phyloP scores from a whole-genome alignment of 2,329 filamentous ascomycete species.

The Endothia cerciana region DNA sequence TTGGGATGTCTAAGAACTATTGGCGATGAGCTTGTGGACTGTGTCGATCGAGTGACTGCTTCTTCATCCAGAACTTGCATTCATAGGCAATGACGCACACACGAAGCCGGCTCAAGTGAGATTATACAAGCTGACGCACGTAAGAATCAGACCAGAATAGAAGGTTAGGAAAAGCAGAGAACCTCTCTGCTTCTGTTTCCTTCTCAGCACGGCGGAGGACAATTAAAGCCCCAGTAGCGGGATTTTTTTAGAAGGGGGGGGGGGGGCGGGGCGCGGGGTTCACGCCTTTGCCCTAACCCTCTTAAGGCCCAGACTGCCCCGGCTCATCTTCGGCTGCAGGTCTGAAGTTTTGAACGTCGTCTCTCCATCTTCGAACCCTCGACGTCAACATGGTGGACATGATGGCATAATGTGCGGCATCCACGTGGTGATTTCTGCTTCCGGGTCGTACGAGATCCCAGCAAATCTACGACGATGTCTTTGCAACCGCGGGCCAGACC shows the following conservation, averaged over 20 bases:
- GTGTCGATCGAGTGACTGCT: neutral
- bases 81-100: neutral
- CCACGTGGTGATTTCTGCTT: conserved; percentile 52
- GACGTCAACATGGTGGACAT: neutral
- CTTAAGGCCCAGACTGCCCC: neutral
- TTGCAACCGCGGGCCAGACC: conserved; percentile 63
- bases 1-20: too few relatives aligned
- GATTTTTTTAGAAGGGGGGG: neutral
- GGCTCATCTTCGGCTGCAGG: neutral
- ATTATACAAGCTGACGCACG: neutral
- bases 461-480: conserved; percentile 50
- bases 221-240: too few relatives aligned
- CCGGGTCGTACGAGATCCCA: conserved; percentile 37
- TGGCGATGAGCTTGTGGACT: too few relatives aligned
- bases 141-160: neutral
- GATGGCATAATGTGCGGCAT: conserved; percentile 62
- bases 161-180: neutral
- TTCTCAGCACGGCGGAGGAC: neutral
- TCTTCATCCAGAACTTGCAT: neutral
- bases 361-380: neutral
- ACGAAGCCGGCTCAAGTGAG: neutral
- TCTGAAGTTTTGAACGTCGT: neutral
- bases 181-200: neutral
- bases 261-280: too few relatives aligned
- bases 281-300: conserved; percentile 5